A percentile compares a stretch with the other conserved stretches of the same genome.
These are phyloP conservation scores for Vicia faba DNA, from an alignment of 306 rosid species.

Conservation along the genomic window DNA sequence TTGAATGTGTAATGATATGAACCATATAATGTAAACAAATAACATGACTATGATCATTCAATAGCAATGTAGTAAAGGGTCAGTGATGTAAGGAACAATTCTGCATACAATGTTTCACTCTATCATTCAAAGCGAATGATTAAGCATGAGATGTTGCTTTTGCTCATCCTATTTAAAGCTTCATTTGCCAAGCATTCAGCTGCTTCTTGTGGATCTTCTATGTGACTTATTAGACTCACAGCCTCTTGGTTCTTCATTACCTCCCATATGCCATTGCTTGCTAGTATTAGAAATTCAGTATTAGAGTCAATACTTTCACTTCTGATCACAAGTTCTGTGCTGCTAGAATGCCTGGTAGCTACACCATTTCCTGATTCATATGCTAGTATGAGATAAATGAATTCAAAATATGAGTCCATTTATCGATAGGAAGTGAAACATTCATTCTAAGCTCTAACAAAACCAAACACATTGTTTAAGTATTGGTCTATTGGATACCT, in stretches of 20 bases:
- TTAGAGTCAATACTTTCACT: constrained; percentile 51
- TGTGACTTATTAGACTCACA: constrained; percentile 71
- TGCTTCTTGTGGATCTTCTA: constrained; percentile 80
- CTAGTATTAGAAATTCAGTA: constrained; percentile 78
- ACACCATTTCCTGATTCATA: constrained; percentile 37
- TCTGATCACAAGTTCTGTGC: constrained; percentile 60
- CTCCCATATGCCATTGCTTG: constrained; percentile 90
- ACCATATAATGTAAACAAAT: not conserved
- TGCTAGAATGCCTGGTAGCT: constrained; percentile 34
- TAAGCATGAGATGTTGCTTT: constrained; percentile 72
- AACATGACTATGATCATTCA: not conserved
- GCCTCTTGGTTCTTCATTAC: constrained; percentile 94
- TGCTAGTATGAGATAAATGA: constrained; percentile 26
- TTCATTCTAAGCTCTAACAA: not conserved
- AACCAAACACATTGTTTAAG: not conserved
- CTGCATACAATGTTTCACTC: constrained; percentile 7
- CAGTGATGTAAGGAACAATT: not conserved
- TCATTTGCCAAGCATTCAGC: constrained; percentile 83
- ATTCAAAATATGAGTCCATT: constrained; percentile 6
- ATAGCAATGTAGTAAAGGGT: constrained; percentile 5
- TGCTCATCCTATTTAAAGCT: constrained; percentile 79
- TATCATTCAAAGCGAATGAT: constrained; percentile 70
- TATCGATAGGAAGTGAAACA: not conserved
- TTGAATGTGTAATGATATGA: constrained; percentile 2
- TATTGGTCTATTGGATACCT: constrained; percentile 54